phyloP scores from a whole-genome alignment of 768 basidiomycete genomes.

The Pisolithus tinctorius region DNA sequence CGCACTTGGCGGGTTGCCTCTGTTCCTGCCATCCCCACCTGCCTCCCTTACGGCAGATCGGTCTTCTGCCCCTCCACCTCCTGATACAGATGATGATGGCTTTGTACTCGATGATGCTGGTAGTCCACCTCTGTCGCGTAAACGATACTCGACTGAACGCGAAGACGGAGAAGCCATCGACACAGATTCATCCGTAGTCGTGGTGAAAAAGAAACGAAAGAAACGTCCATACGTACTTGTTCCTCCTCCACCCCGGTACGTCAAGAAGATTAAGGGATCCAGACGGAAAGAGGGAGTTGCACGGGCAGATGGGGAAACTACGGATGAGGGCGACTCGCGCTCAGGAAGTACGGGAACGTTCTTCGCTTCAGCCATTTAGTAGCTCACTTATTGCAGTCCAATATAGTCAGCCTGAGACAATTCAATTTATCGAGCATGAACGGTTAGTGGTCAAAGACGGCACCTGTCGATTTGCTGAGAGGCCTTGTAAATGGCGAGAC shows the following conservation, averaged over 20 bases:
- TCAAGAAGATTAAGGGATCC: slow-evolving; percentile 14
- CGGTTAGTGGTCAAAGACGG: slow-evolving; percentile 41
- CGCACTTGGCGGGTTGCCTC: slow-evolving; percentile 27
- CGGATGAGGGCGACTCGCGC: slow-evolving; percentile 15
- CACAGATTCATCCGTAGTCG: not conserved
- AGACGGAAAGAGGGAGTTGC: slow-evolving; percentile 7
- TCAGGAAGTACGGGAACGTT: slow-evolving; percentile 25
- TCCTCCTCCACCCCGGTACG: slow-evolving; percentile 17
- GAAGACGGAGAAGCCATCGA: slow-evolving; percentile 8
- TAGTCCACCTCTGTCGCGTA: slow-evolving; percentile 8
- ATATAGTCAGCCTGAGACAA: slow-evolving; percentile 32
- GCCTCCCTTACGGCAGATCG: slow-evolving; percentile 21
- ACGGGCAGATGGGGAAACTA: slow-evolving; percentile 13
- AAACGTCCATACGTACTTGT: slow-evolving; percentile 23
- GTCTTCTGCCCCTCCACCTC: slow-evolving; percentile 8
- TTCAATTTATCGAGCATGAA: slow-evolving; percentile 31
- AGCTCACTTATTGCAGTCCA: slow-evolving; percentile 33
- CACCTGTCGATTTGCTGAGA: slow-evolving; percentile 39
- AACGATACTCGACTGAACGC: slow-evolving; percentile 14
- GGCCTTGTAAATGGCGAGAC: slow-evolving; percentile 52
- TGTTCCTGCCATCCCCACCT: slow-evolving; percentile 45
- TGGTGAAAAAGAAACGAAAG: slow-evolving; percentile 19
- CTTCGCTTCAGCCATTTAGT: slow-evolving; percentile 12
- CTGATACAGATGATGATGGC: slow-evolving; percentile 15
- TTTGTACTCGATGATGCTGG: slow-evolving; percentile 4